Evolutionary conservation across 768 basidiomycete genomes (phyloP), one percentile per base, ranked within the genome.

Genomic region (Dacryopinax spathularia): DNA sequence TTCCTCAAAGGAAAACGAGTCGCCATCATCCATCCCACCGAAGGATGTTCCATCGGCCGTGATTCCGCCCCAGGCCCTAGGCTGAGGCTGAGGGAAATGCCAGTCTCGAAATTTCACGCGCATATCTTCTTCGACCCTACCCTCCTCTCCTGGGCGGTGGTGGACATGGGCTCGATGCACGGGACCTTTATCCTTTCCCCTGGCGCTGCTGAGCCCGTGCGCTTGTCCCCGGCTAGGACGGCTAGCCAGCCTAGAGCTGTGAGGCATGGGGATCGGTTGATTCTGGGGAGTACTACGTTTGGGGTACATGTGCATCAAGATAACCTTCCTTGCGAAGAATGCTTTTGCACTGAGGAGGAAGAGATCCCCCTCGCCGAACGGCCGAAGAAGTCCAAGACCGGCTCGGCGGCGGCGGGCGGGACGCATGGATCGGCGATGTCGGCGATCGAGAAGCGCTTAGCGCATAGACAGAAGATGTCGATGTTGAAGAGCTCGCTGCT

Each of bases 151-250:
- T 91, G 89, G 89, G 79, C 81, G 1, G 75, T 88, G 33, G 88
- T 90, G 10, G 90, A 92, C 71, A 88, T 88, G 84, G 90, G 88
- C 10, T 88, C 87, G 61, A 86, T 84, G 72, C 90, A 92, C 67
- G 90, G 90, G 2, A 91, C 89, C 0, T 91, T 84, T 71, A 63
- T 88, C 64, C 74, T 72, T n/a, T 68, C 71, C 20, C 62, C 66
- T 31, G 66, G 70, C 20, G 65, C 70, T 33, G 33, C 34, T 27
- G 25, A 25, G 33, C n/a, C 36, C 18, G 66, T 71, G 56, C 80
- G 87, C 56, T 75, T 91, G 48, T 89, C 88, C 33, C 80, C 81
- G 37, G 71, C 85, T 34, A 81, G 85, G 62, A 75, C 78, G 60
- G 85, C 89, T 59, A 90, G 89, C 73, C 73, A 86, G 64, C 89